These are phyloP conservation scores for Venturia effusa DNA, from an alignment of 2,329 filamentous ascomycete genomes.

Conservation along the genomic window DNA sequence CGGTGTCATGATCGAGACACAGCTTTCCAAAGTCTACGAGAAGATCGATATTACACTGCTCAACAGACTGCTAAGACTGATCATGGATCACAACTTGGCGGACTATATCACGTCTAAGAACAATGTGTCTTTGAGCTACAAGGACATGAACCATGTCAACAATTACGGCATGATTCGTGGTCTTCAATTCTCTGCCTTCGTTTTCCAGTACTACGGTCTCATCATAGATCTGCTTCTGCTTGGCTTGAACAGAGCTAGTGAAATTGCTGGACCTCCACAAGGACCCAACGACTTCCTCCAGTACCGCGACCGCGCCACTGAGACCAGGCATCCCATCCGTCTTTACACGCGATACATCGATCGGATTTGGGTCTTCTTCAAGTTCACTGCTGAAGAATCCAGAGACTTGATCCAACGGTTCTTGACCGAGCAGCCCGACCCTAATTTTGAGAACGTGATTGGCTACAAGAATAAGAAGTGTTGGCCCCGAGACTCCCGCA, in stretches of 20 bases:
- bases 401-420: conserved; percentile 94
- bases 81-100: conserved; percentile 98
- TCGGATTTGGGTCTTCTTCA: conserved; percentile 95
- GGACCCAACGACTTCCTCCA: conserved; percentile 96
- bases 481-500: conserved; percentile 94
- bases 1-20: conserved; percentile 97
- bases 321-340: conserved; percentile 87
- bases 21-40: conserved; percentile 98
- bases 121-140: conserved; percentile 97
- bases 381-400: conserved; percentile 89
- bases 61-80: conserved; percentile 82
- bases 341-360: conserved; percentile 98
- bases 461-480: conserved; percentile 99
- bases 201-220: conserved; percentile 97
- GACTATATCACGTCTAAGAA: conserved; percentile 99
- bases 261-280: conserved; percentile 89
- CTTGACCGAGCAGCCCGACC: conserved; percentile 94
- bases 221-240: conserved; percentile 88
- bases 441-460: conserved; percentile 98
- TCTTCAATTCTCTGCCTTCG: conserved; percentile 94
- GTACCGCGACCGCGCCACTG: conserved; percentile 85
- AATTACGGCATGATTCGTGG: conserved; percentile 98
- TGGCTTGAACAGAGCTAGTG: conserved; percentile 89
- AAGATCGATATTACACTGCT: conserved; percentile 96
- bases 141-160: conserved; percentile 99